Base-by-base conservation (phyloP, 2,329 filamentous ascomycete species). In the Neofusicoccum laricinum region DNA sequence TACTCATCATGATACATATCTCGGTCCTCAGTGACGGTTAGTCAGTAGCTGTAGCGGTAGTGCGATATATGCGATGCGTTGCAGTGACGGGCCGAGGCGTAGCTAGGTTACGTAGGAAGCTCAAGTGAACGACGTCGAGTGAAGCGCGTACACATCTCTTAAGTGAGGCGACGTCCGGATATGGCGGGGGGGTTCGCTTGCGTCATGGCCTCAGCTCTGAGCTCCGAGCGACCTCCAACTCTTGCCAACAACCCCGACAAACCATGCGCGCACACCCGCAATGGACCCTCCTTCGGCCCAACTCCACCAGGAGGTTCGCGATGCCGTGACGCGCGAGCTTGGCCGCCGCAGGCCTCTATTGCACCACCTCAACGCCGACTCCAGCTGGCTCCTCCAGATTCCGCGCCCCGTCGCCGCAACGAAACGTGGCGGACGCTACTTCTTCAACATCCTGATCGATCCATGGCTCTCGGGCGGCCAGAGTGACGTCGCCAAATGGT, bases 321-420 rank as follows among this genome's bases (percentile, higher is more conserved):
- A 76, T 63, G 70, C 77, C 38, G 69, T 80, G 43, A 75, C 76
- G 43, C 70, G 74, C 51, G 70, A 77, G 21, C 75, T 82, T 53
- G 15, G 36, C 19, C 75, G 75, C 57, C 78, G 77, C 45, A 78
- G 82, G 30, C 85, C 85, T 0, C 71, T 89, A 45, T 80, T 90
- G 8, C 84, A 85, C 61, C 87, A 90, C 73, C 79, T 90, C 36
- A 90, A 89, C 72, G 87, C 84, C 68, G 87, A 90, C 75, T 88
- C 86, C 4, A 86, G 84, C 21, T 90, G 88, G 87, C 79, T 90
- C 2, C 76, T 90, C n/a, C 86, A 88, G 66, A 78, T 90, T 8
- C 86, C 87, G 0, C 82, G 83, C 49, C 86, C 85, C 4, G 69
- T 76, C 0, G 74, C 76, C 34, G 76, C 76, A 2, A 70, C 77